A percentile compares a stretch with the other conserved stretches of the same genome.
Evolutionary conservation across 2,329 filamentous ascomycete species (phyloP).

Genomic region (Curvularia eragrostidis): DNA sequence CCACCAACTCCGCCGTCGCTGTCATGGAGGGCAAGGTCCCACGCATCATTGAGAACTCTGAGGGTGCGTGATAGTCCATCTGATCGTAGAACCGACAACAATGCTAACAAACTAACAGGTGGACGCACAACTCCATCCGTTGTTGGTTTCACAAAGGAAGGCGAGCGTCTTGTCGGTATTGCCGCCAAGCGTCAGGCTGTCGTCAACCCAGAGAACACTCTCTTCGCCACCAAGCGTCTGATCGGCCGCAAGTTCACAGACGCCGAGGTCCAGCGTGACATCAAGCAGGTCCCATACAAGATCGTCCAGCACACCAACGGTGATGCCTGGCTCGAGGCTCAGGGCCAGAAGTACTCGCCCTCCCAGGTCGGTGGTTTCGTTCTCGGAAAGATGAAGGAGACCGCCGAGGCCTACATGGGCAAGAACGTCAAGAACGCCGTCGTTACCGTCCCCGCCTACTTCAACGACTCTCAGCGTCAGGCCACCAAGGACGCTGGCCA

Average conservation of each 20-base stretch:
- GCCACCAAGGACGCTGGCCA: constrained; percentile 98
- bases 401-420: constrained; percentile 88
- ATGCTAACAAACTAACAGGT: constrained; percentile 59
- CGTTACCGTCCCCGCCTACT: constrained; percentile 96
- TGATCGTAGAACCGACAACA: constrained; percentile 3
- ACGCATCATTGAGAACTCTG: constrained; percentile 96
- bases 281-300: constrained; percentile 98
- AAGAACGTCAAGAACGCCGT: constrained; percentile 95
- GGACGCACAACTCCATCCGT: constrained; percentile 91
- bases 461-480: constrained; percentile 98
- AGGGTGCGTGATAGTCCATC: constrained; percentile 65
- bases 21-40: constrained; percentile 97
- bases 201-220: constrained; percentile 97
- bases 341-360: constrained; percentile 93
- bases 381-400: constrained; percentile 99
- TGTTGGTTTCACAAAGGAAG: constrained; percentile 93
- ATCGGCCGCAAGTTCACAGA: constrained; percentile 98
- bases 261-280: constrained; percentile 90
- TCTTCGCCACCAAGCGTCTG: constrained; percentile 98
- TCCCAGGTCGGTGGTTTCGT: constrained; percentile 98
- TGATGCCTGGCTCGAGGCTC: constrained; percentile 93
- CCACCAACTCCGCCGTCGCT: constrained; percentile 96
- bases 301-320: constrained; percentile 97
- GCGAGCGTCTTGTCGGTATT: constrained; percentile 95
- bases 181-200: constrained; percentile 98